Evolutionary conservation across 2,329 filamentous ascomycete species (phyloP).

Genomic region (Fusarium algeriense): DNA sequence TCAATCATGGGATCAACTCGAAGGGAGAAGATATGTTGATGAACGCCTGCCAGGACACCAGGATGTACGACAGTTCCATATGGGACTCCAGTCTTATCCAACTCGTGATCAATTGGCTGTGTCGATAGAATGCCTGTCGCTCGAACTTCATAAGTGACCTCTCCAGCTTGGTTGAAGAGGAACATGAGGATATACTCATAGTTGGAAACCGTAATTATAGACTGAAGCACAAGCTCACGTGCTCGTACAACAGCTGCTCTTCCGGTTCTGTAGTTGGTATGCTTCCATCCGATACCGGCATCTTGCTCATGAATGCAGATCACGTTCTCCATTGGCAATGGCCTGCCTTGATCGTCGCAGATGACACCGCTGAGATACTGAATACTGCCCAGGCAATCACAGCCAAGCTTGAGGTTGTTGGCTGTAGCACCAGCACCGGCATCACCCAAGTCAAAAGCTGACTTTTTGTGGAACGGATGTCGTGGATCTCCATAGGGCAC

Average conservation of each 20-base stretch:
- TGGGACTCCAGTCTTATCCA: conserved; percentile 60
- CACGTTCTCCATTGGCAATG: conserved; percentile 66
- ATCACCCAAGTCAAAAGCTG: conserved; percentile 79
- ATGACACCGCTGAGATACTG: conserved; percentile 72
- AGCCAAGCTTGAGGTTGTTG: conserved; percentile 77
- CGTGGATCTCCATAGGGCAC: conserved; percentile 77
- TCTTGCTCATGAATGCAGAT: conserved; percentile 79
- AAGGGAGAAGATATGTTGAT: conserved; percentile 76
- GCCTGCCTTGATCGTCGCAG: conserved; percentile 65
- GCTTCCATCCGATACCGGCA: conserved; percentile 79
- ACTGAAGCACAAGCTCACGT: conserved; percentile 75
- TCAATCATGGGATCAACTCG: conserved; percentile 75
- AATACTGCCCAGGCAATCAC: conserved; percentile 77
- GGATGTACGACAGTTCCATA: conserved; percentile 74
- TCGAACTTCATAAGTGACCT: conserved; percentile 71
- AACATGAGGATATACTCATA: conserved; percentile 63
- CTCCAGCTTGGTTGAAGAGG: conserved; percentile 71
- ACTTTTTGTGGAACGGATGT: conserved; percentile 74
- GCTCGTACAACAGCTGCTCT: conserved; percentile 70
- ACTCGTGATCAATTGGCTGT: conserved; percentile 69
- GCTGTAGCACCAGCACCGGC: conserved; percentile 74
- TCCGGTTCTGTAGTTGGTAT: conserved; percentile 74
- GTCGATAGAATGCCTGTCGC: conserved; percentile 76
- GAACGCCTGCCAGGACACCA: conserved; percentile 74
- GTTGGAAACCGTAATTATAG: conserved; percentile 69